A percentile compares a stretch with the other conserved stretches of the same genome.
phyloP scores from a whole-genome alignment of 2,329 filamentous ascomycete genomes.

The Penicillium italicum region DNA sequence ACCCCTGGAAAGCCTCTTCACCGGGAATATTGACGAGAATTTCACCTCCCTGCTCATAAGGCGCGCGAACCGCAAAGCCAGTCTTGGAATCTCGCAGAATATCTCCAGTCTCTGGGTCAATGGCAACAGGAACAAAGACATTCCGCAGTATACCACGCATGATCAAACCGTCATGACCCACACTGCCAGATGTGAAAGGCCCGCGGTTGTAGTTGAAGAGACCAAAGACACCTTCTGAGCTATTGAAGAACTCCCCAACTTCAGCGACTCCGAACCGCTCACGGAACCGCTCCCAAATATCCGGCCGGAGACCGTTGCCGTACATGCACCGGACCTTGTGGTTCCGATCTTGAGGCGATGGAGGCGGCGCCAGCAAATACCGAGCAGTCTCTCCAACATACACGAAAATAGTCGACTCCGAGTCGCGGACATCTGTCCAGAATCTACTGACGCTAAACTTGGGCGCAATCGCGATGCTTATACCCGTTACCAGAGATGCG shows the following conservation, averaged over 20 bases:
- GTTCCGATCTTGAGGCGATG: slow-evolving; percentile 43
- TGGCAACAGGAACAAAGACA: slow-evolving; percentile 61
- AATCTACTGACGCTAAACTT: slow-evolving; percentile 66
- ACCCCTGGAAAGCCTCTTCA: slow-evolving; percentile 62
- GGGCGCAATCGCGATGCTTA: slow-evolving; percentile 41
- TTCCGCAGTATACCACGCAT: slow-evolving; percentile 53
- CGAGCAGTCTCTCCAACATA: slow-evolving; percentile 76
- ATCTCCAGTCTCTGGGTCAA: slow-evolving; percentile 66
- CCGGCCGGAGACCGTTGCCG: slow-evolving; percentile 49
- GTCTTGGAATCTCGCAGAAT: slow-evolving; percentile 64
- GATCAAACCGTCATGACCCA: slow-evolving; percentile 68
- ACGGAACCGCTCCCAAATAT: slow-evolving; percentile 52
- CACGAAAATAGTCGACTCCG: slow-evolving; percentile 65
- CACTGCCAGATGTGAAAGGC: slow-evolving; percentile 60
- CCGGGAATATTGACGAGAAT: slow-evolving; percentile 63
- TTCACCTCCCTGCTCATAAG: slow-evolving; percentile 69
- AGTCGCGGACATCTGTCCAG: slow-evolving; percentile 68
- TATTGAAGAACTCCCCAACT: slow-evolving; percentile 73
- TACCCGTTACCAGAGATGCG: slow-evolving; percentile 52
- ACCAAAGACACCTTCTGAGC: slow-evolving; percentile 66
- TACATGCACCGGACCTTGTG: slow-evolving; percentile 47
- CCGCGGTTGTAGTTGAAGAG: slow-evolving; percentile 60
- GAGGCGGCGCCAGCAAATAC: slow-evolving; percentile 66
- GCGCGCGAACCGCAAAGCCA: slow-evolving; percentile 61
- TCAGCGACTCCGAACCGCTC: slow-evolving; percentile 52